Evolutionary conservation across 2,329 filamentous ascomycete species (phyloP), one percentile per base, ranked within the genome.

Genomic region (Chrysoporthe austroafricana): DNA sequence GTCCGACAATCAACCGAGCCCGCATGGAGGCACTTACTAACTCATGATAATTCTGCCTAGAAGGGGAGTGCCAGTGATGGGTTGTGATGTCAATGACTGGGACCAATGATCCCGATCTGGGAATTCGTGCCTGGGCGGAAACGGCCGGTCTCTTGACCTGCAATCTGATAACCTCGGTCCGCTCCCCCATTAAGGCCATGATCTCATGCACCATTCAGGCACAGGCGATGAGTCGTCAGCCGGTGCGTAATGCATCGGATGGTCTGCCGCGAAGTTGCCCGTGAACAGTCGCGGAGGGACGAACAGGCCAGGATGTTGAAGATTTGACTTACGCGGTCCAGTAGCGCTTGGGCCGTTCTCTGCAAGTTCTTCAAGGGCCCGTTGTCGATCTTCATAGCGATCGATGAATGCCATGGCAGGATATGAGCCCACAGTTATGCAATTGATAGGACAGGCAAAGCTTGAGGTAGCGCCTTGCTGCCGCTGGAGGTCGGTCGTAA

Each of bases 291-390:
- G 26, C 11, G 50, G 21, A 32, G 32, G 32, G 50, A 54, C 50
- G 13, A 54, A 54, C 21, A 16, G 21, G 50, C 32, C 26, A 54
- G 50, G 34, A 57, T 57, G 34, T 18, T 7, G 14, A 57, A n/a
- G 34, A 57, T 39, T 57, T 57, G 54, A 57, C 54, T 57, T 57
- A 39, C 54, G 54, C 34, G 54, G 54, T 57, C 54, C 18, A 8
- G 54, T 57, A 21, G 34, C 9, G 32, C 34, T 39, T 57, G 54
- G 34, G 8, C 50, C 32, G 34, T 39, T 18, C 32, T 57, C 54
- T 39, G 6, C 34, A n/a, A 18, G 34, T 39, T 34, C 34, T 18
- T 34, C 14, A 18, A n/a, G 1, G 32, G 32, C 16, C 4, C 16
- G 8, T 13, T 57, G 32, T 36, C 32, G 54, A 57, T 57, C 54